Conservation (phyloP, 2,329 filamentous ascomycete genomes). For the Torrubiellomyces zombiae region DNA sequence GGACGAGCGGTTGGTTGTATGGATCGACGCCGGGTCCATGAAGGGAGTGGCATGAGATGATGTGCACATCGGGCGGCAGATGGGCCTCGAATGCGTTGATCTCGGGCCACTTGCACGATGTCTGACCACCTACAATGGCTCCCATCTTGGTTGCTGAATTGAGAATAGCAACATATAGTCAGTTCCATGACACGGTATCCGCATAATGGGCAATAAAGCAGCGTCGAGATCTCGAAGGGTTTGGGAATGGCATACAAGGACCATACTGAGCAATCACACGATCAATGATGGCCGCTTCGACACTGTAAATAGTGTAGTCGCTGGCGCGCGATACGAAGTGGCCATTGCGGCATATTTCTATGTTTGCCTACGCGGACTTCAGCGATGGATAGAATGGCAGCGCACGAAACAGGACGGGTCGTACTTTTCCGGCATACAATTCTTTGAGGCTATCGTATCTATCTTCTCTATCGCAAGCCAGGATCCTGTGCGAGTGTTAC, state of each 20-base stretch:
- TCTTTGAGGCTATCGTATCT: constrained; percentile 65
- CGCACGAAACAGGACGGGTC: constrained; percentile 10
- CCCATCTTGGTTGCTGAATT: constrained; percentile 73
- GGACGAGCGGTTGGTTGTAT: constrained; percentile 73
- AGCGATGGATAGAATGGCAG: constrained; percentile 22
- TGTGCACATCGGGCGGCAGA: constrained; percentile 75
- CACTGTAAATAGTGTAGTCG: constrained; percentile 98
- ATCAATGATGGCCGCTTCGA: constrained; percentile 84
- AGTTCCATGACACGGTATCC: constrained; percentile 4
- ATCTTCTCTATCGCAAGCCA: constrained; percentile 85
- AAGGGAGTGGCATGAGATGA: constrained; percentile 90
- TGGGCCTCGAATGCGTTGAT: constrained; percentile 84
- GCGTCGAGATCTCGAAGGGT: not conserved
- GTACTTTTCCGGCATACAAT: constrained; percentile 80
- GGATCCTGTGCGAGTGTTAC: constrained; percentile 57
- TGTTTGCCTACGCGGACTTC: constrained; percentile 44
- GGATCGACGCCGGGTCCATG: constrained; percentile 86
- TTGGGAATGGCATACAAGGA: constrained; percentile 48
- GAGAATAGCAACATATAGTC: no score
- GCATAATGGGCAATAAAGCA: constrained; percentile 1
- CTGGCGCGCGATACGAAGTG: constrained; percentile 89
- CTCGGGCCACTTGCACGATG: constrained; percentile 94
- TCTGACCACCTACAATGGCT: constrained; percentile 93
- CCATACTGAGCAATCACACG: constrained; percentile 76
- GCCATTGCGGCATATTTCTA: constrained; percentile 85